phyloP scores from a whole-genome alignment of 768 basidiomycete species.

The Suillus alpinus region DNA sequence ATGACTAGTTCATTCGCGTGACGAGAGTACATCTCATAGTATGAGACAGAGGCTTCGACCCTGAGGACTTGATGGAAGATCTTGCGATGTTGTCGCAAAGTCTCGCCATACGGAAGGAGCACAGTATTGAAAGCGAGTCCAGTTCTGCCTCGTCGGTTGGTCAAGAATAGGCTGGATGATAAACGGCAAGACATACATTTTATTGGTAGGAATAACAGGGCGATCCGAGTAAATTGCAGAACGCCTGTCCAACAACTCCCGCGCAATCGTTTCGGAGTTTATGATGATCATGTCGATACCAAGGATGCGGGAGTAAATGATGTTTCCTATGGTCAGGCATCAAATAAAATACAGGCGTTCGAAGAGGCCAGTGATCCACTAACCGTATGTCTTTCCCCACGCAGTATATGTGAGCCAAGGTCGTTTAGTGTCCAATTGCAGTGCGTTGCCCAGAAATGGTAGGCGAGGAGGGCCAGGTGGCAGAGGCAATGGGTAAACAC shows the following conservation, averaged over 20 bases:
- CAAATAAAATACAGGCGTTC: background rate
- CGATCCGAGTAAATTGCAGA: constrained; percentile 5
- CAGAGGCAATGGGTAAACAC: background rate
- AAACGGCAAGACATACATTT: background rate
- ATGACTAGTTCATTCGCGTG: constrained; percentile 8
- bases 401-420: constrained; percentile 5
- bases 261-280: constrained; percentile 5
- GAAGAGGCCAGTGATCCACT: background rate
- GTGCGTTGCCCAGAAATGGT: constrained; percentile 4
- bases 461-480: constrained; percentile 2
- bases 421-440: constrained; percentile 1
- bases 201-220: background rate
- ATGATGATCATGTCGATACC: constrained; percentile 7
- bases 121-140: constrained; percentile 24
- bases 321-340: background rate
- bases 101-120: constrained; percentile 18
- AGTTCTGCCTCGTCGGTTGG: constrained; percentile 11
- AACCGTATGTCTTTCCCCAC: constrained; percentile 4
- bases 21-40: constrained; percentile 10
- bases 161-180: too few species aligned
- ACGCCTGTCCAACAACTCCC: constrained; percentile 4
- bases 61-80: constrained; percentile 16
- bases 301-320: constrained; percentile 3
- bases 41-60: constrained; percentile 11
- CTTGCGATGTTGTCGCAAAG: constrained; percentile 16